These are phyloP conservation scores for Trametes punicea DNA, from an alignment of 768 basidiomycete genomes.

Conservation along the genomic window DNA sequence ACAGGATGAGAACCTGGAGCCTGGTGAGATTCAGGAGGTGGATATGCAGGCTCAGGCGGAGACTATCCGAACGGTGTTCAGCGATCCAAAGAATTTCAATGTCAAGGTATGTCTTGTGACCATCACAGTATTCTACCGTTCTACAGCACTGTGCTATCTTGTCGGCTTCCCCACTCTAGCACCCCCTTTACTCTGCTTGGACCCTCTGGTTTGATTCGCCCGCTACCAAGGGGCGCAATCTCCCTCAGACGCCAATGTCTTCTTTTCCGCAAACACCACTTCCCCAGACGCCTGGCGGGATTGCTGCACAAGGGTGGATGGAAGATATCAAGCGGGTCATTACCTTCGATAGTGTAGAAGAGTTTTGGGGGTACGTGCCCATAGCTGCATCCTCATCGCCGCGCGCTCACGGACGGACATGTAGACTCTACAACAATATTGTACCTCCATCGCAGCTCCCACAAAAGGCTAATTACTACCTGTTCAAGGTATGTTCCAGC, in stretches of 20 bases:
- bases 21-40: slow-evolving; percentile 84
- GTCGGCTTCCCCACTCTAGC: slow-evolving; percentile 42
- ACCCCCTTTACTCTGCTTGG: slow-evolving; percentile 92
- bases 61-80: slow-evolving; percentile 88
- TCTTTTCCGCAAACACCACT: slow-evolving; percentile 80
- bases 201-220: slow-evolving; percentile 99
- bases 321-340: slow-evolving; percentile 98
- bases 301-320: slow-evolving; percentile 92
- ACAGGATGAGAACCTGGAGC: slow-evolving; percentile 45
- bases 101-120: slow-evolving; percentile 67
- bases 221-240: slow-evolving; percentile 82
- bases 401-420: slow-evolving; percentile 17
- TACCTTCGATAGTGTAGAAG: slow-evolving; percentile 94
- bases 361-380: slow-evolving; percentile 91
- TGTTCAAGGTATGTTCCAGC: slow-evolving; percentile 79
- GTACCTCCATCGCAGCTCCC: slow-evolving; percentile 91
- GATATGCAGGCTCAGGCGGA: slow-evolving; percentile 83
- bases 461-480: slow-evolving; percentile 97
- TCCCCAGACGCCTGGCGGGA: slow-evolving; percentile 67
- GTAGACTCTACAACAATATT: slow-evolving; percentile 93
- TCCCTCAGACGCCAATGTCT: slow-evolving; percentile 78
- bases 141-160: not conserved
- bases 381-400: not conserved
- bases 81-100: slow-evolving; percentile 88
- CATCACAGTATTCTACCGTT: not conserved